Conservation (phyloP, 78 protist species). For the Dictyostelium firmibasis region DNA sequence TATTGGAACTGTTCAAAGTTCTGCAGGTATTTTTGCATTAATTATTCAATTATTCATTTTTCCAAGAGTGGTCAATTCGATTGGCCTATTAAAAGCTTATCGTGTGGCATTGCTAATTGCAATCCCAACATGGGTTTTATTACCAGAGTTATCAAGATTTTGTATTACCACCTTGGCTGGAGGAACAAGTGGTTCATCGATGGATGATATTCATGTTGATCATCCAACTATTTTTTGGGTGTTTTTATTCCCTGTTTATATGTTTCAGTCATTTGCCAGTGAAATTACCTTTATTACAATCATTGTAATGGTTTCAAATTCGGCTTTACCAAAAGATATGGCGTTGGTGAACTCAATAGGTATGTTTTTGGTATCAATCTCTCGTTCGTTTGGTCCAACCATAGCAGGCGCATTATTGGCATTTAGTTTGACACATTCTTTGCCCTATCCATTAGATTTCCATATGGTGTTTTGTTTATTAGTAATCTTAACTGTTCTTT, state of each 20-base stretch:
- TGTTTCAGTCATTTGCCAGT: conserved; percentile 45
- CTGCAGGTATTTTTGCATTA: conserved; percentile 48
- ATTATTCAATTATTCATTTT: conserved; percentile 18
- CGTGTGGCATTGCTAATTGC: conserved; percentile 13
- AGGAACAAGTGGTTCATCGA: not conserved
- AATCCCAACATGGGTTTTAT: conserved; percentile 28
- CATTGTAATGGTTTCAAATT: conserved; percentile 50
- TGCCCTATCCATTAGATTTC: conserved; percentile 31
- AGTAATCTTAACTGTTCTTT: not conserved
- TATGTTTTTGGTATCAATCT: conserved; percentile 35
- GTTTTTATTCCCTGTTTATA: conserved; percentile 13
- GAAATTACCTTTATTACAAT: conserved; percentile 41
- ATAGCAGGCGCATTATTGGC: conserved; percentile 21
- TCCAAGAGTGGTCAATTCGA: not conserved
- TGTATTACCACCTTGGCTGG: not conserved
- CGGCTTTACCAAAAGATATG: conserved; percentile 43
- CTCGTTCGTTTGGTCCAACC: conserved; percentile 55
- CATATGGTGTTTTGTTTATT: conserved; percentile 11
- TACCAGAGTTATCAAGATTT: conserved; percentile 35
- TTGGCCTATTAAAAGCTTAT: conserved; percentile 21
- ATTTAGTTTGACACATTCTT: conserved; percentile 3
- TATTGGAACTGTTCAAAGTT: conserved; percentile 29
- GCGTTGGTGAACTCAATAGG: conserved; percentile 70
- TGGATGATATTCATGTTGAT: not conserved
- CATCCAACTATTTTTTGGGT: conserved; percentile 40